Base-by-base conservation (phyloP, 768 basidiomycete species). In the Epithele typhae region DNA sequence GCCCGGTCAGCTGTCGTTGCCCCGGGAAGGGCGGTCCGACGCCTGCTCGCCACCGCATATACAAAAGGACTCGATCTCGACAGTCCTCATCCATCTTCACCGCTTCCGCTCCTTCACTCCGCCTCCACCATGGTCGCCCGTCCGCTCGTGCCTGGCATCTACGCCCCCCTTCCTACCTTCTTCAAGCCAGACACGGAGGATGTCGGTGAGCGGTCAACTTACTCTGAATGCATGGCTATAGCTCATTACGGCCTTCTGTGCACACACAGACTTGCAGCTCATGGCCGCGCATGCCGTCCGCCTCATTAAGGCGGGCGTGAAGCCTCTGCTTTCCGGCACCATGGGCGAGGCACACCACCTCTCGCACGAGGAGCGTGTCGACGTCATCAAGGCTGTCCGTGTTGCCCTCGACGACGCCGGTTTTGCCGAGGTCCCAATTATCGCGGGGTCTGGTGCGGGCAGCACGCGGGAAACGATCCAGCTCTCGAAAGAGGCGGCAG, bases 141-240 rank as follows among this genome's bases (percentile, higher is more conserved):
- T 47, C 74, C 77, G n/a, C 71, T 95, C 54, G 76, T 71, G 48
- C 65, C 88, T 22, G 91, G 92, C 37, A 78, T 95, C 45, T 93
- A 77, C 66, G 84, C 87, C 9, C 93, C 93, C 27, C 78, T 95
- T 56, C 89, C 84, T 30, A 80, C 90, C 17, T 93, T 94, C 70
- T 93, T 91, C 72, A 63, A 81, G 19, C 72, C 74, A 3, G 76
- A 74, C 33, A 76, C 81, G 37, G 87, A 94, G 64, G 89, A 93
- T 56, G 76, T 95, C 46, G 91, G 91, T 89, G 58, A 56, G 79
- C 71, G 25, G 22, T 17, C n/a, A 7, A 32, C 9, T 32, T 32
- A 9, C 9, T 15, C 30, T 32, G 9, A 9, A 15, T 32, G 15
- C 15, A 32, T 32, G 30, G 9, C 9, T 15, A 25, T 30, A 10